Percentiles rank a stretch among this genome's conserved stretches.
Conservation (phyloP, 208 protist species). For the Acanthamoeba culbertsoni region DNA sequence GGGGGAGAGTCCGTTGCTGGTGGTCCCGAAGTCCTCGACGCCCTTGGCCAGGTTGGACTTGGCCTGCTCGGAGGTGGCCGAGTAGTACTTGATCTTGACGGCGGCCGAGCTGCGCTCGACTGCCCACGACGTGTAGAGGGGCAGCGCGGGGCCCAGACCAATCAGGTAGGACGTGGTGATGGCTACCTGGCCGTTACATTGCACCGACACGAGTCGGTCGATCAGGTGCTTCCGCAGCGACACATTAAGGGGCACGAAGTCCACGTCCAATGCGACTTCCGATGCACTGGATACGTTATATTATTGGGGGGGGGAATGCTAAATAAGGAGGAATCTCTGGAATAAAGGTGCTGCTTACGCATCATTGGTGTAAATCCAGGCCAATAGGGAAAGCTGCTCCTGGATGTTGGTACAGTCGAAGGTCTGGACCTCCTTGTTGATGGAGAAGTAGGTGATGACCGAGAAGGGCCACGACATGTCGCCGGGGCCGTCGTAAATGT, state of each 20-base stretch:
- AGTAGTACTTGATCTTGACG: not conserved
- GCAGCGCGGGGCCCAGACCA: not conserved
- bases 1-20: not conserved
- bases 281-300: not conserved
- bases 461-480: not conserved
- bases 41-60: not conserved
- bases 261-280: not conserved
- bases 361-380: not conserved
- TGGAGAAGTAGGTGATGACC: not conserved
- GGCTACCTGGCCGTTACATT: not conserved
- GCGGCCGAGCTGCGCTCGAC: not conserved
- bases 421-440: not conserved
- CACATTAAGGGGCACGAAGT: not conserved
- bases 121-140: not conserved
- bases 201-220: not conserved
- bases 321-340: not conserved
- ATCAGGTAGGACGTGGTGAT: not conserved
- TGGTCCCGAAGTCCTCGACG: not conserved
- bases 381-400: not conserved
- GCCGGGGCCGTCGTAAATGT: not conserved
- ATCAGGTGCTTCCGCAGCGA: not conserved
- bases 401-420: slow-evolving; percentile 22
- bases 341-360: not conserved
- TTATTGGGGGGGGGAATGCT: not conserved
- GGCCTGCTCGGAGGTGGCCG: not conserved